phyloP scores from a whole-genome alignment of 1,139 yeast genomes.

The Scheffersomyces segobiensis region DNA sequence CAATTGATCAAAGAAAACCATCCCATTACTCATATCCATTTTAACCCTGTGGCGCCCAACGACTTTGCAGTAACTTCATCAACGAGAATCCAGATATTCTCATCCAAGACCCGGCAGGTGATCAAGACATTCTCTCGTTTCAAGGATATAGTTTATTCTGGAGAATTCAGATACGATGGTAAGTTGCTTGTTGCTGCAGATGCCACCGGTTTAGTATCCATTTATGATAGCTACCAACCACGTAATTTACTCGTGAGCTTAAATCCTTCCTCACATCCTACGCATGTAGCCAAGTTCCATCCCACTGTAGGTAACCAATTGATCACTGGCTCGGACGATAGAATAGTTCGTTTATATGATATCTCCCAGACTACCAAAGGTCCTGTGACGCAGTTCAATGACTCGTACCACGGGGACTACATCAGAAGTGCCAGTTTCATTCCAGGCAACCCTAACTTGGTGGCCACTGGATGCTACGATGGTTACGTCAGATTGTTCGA shows the following conservation, averaged over 20 bases:
- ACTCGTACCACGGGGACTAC: slow-evolving; percentile 76
- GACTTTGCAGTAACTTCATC: slow-evolving; percentile 95
- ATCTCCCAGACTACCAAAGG: slow-evolving; percentile 68
- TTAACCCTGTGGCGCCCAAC: slow-evolving; percentile 83
- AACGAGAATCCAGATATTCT: slow-evolving; percentile 87
- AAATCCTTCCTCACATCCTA: slow-evolving; percentile 80
- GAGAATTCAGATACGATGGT: slow-evolving; percentile 83
- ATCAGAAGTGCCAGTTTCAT: slow-evolving; percentile 80
- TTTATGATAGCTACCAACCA: slow-evolving; percentile 78
- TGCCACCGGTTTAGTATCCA: slow-evolving; percentile 82
- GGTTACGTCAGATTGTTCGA: slow-evolving; percentile 86
- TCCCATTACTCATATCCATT: slow-evolving; percentile 83
- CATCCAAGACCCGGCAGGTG: slow-evolving; percentile 90
- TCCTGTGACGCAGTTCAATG: slow-evolving; percentile 68
- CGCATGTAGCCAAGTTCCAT: slow-evolving; percentile 93
- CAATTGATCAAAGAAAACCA: slow-evolving; percentile 92
- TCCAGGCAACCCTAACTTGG: slow-evolving; percentile 69
- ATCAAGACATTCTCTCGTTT: slow-evolving; percentile 86
- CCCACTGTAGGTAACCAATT: slow-evolving; percentile 70
- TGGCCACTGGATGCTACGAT: slow-evolving; percentile 95
- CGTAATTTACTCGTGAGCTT: slow-evolving; percentile 77
- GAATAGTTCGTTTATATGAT: slow-evolving; percentile 84
- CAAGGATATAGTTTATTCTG: slow-evolving; percentile 86
- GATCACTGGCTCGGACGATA: slow-evolving; percentile 89
- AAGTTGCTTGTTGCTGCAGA: slow-evolving; percentile 84